Base-by-base conservation (phyloP, 2,329 filamentous ascomycete species). In the Cyclaneusma minus region DNA sequence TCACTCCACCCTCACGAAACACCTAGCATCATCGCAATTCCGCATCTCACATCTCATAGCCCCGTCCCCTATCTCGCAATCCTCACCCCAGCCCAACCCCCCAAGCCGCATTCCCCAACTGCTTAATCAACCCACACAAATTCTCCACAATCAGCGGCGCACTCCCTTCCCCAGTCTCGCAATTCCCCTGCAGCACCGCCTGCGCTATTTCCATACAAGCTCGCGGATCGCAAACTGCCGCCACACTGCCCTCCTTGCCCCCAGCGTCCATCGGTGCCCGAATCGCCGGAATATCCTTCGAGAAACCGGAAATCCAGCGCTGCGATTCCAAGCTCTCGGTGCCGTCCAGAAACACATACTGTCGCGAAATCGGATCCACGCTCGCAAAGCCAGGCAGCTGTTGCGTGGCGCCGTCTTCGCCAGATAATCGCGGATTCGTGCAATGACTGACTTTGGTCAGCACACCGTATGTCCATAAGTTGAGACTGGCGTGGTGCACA, bases 381-480 rank as follows among this genome's bases (percentile, higher is more conserved):
- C n/a, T n/a, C n/a, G n/a, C n/a, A n/a, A n/a, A n/a, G n/a, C n/a
- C n/a, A n/a, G n/a, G n/a, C n/a, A n/a, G n/a, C n/a, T 37, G 31
- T 24, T 33, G 29, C 21, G 32, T 34, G 13, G 11, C 31, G 9
- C 13, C 29, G 26, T 16, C 24, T 23, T 13, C 11, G 4, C 9
- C 13, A 11, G n/a, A 21, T 12, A 27, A 34, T 39, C 15, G 57
- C 48, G 22, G 36, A 50, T 25, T 28, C 34, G 28, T 49, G 50
- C n/a, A 52, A 51, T 13, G 43, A 43, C 26, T 34, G 42, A 14
- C 13, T 11, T 13, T 24, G 16, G 13, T 57, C 5, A 73, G 56
- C 1, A 80, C 64, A 1, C 73, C 71, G 36, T 75, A 79, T 0
- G 65, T 64, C 78, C 78, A 83, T 21, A 82, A 52, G 1, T 68